A percentile compares a stretch with the other conserved stretches of the same genome.
phyloP scores from a whole-genome alignment of 2,329 filamentous ascomycete genomes.

The Alternaria sp. region DNA sequence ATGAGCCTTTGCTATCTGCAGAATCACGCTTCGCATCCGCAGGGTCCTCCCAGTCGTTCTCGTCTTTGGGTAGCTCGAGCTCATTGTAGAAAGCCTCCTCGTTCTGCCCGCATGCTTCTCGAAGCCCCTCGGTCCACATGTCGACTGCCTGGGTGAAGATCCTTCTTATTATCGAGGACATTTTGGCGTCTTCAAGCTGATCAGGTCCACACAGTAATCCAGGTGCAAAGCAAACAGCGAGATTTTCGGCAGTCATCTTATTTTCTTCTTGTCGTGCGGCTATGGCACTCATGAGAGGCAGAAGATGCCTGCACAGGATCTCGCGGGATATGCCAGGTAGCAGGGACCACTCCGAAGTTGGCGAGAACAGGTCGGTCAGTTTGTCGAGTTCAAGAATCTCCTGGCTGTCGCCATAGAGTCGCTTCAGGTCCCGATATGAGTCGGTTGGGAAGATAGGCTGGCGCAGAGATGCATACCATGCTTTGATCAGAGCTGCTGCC shows the following conservation, averaged over 20 bases:
- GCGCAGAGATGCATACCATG: conserved; percentile 61
- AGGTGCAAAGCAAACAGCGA: conserved; percentile 62
- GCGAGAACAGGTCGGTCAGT: conserved; percentile 55
- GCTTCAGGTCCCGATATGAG: conserved; percentile 56
- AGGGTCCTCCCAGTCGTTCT: conserved; percentile 58
- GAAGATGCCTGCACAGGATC: conserved; percentile 58
- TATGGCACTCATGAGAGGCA: conserved; percentile 59
- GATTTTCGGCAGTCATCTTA: conserved; percentile 62
- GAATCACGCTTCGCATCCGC: conserved; percentile 41
- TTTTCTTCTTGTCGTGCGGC: conserved; percentile 56
- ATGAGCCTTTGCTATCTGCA: conserved; percentile 29
- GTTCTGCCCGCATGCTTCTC: conserved; percentile 51
- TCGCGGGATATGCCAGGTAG: conserved; percentile 55
- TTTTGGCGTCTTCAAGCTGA: conserved; percentile 62
- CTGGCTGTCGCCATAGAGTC: conserved; percentile 50
- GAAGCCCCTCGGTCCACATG: conserved; percentile 53
- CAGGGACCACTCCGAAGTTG: conserved; percentile 54
- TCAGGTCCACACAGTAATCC: conserved; percentile 60
- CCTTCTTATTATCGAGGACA: conserved; percentile 58
- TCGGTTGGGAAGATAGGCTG: conserved; percentile 59
- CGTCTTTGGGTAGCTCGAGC: conserved; percentile 49
- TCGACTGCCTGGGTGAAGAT: conserved; percentile 58
- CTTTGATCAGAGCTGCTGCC: conserved; percentile 61
- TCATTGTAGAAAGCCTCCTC: conserved; percentile 48
- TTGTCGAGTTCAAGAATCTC: conserved; percentile 51